Base-by-base conservation (phyloP, 148 eudicot species). In the Polygonum maritimum region DNA sequence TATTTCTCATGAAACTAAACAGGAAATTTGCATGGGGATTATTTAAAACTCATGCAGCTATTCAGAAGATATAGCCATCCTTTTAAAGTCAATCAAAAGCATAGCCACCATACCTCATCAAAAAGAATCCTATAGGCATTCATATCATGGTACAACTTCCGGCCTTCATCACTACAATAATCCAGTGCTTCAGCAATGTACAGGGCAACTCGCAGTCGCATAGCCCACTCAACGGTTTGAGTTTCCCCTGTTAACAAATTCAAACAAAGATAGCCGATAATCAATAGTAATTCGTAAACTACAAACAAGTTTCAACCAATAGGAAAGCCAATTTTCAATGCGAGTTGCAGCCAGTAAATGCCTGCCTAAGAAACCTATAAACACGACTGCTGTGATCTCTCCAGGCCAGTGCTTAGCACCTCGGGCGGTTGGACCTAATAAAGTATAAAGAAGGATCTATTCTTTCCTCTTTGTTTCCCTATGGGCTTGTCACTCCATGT, bases 81-180 rank as follows among this genome's bases (percentile, higher is more conserved):
- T 10, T 44, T 44, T 10, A 33, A 3, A 31, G 12, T 11, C 33
- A 35, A 22, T 36, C 45, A 22, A 15, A 7, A 38, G 16, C 36
- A 22, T 16, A 38, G 71, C 19, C 26, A 15, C 15, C 36, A 77
- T 77, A 93, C 98, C 97, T 93, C 97, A 81, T 91, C 98, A 87
- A 93, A 93, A 79, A 93, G 97, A 88, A 93, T 93, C 78, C 97
- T 86, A 71, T 93, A 93, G 44, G 97, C 92, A 79, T 93, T 93
- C 84, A 91, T 87, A 79, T 93, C 98, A 73, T 91, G 94, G 84
- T 93, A 93, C 73, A 93, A 79, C 41, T 89, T 91, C 8, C 91
- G 94, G 22, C 96, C 94, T 86, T 88, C 96, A 39, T 80, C 82
- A 77, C 88, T 87, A 78, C 98, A 93, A 72, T 91, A 87, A 55